Evolutionary conservation across 345 rosid genomes (phyloP).

Genomic region (Bruguiera parviflora): DNA sequence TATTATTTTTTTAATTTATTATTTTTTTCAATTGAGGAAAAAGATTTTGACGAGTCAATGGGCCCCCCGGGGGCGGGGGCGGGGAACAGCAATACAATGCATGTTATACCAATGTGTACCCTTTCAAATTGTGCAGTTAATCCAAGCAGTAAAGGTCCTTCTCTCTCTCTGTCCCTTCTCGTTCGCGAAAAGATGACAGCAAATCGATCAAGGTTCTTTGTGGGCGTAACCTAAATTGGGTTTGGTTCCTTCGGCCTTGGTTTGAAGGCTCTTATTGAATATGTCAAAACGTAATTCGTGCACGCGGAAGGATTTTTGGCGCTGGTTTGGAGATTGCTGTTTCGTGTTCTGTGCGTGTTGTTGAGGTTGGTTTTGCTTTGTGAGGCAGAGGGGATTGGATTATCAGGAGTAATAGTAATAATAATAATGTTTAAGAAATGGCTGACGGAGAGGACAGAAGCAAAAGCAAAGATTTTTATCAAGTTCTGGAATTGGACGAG

Average conservation of each 20-base stretch:
- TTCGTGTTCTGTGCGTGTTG: not conserved
- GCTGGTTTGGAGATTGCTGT: too few species aligned
- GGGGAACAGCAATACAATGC: not conserved
- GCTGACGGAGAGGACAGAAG: constrained; percentile 40
- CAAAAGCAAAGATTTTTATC: constrained; percentile 52
- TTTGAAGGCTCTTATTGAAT: too few species aligned
- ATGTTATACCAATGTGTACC: not conserved
- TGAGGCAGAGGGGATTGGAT: not conserved
- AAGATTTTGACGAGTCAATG: not conserved
- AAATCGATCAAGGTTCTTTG: not conserved
- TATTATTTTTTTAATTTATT: too few species aligned
- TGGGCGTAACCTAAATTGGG: too few species aligned
- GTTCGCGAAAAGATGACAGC: not conserved
- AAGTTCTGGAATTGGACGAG: constrained; percentile 59
- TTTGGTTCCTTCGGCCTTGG: too few species aligned
- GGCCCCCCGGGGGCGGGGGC: too few species aligned
- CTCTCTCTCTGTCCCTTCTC: not conserved
- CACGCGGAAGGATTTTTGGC: too few species aligned
- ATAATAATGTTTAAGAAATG: constrained; percentile 21
- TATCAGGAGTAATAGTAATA: not conserved
- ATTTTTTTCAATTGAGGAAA: not conserved
- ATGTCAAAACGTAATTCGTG: too few species aligned
- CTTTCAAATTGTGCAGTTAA: constrained; percentile 7
- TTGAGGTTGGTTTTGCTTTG: constrained; percentile 1
- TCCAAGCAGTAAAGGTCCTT: not conserved